phyloP scores from a whole-genome alignment of 495 filamentous ascomycete genomes.

The Pseudomonodictys pantanalensis region DNA sequence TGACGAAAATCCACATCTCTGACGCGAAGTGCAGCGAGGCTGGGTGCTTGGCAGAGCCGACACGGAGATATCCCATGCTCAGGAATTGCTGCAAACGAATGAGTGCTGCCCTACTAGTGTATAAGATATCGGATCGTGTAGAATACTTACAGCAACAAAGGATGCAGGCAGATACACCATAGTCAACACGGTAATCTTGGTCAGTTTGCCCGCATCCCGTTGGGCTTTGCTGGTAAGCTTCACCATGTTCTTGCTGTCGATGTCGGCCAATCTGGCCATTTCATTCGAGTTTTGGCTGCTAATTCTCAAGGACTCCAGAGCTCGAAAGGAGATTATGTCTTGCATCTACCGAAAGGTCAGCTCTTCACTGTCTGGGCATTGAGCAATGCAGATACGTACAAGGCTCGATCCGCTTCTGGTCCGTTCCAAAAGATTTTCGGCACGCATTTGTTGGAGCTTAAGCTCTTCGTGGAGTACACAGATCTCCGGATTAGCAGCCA shows the following conservation, averaged over 20 bases:
- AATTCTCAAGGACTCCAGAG: slow-evolving; percentile 7
- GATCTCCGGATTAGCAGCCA: not conserved
- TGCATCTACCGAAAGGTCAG: slow-evolving; percentile 10
- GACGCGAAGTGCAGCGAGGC: slow-evolving; percentile 4
- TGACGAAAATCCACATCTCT: slow-evolving; percentile 21
- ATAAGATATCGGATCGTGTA: not conserved
- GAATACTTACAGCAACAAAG: slow-evolving; percentile 17
- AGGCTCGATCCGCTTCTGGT: slow-evolving; percentile 13
- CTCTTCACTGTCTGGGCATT: not conserved
- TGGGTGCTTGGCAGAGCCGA: slow-evolving; percentile 6
- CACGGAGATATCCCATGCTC: slow-evolving; percentile 18
- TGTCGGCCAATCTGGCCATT: slow-evolving; percentile 8
- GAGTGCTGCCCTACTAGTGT: not conserved
- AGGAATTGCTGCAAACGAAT: slow-evolving; percentile 9
- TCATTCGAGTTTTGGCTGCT: slow-evolving; percentile 17
- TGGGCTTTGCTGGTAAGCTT: slow-evolving; percentile 15
- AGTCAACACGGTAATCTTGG: slow-evolving; percentile 19
- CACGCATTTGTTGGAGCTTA: not conserved
- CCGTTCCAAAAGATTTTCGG: slow-evolving; percentile 10
- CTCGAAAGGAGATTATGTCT: slow-evolving; percentile 16
- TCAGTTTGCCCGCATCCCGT: slow-evolving; percentile 8
- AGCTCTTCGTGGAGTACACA: slow-evolving; percentile 5
- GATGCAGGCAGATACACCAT: slow-evolving; percentile 19
- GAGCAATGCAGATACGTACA: not conserved
- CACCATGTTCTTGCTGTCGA: slow-evolving; percentile 18